Conservation (phyloP, 179 eudicot genomes). For the Amaranthus tricolor region DNA sequence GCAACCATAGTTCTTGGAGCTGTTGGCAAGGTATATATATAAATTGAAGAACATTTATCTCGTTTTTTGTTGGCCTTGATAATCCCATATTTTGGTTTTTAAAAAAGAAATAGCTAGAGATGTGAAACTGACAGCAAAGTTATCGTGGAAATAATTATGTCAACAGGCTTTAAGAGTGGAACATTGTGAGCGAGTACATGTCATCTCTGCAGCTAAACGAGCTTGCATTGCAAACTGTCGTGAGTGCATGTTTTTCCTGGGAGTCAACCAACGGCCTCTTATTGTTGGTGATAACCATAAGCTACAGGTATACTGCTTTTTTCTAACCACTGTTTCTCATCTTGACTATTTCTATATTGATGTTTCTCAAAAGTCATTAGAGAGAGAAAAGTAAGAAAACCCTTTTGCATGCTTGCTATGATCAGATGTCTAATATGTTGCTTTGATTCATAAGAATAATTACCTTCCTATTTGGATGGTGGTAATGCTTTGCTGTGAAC, state of each 20-base stretch:
- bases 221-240: slow-evolving; percentile 96
- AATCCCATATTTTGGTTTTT: background rate
- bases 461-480: too few relatives aligned
- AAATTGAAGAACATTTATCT: background rate
- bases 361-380: too few relatives aligned
- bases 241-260: slow-evolving; percentile 60
- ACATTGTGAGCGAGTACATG: slow-evolving; percentile 97
- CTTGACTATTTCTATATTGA: background rate
- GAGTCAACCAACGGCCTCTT: slow-evolving; percentile 47
- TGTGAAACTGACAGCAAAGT: slow-evolving; percentile 20
- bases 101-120: background rate
- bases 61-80: background rate
- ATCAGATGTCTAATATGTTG: too few relatives aligned
- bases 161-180: slow-evolving; percentile 84
- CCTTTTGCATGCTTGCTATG: too few relatives aligned
- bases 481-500: too few relatives aligned
- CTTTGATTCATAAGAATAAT: too few relatives aligned
- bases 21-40: slow-evolving; percentile 80
- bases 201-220: slow-evolving; percentile 80
- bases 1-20: slow-evolving; percentile 95
- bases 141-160: slow-evolving; percentile 8
- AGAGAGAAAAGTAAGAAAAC: too few relatives aligned
- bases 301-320: slow-evolving; percentile 36
- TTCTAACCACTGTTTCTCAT: background rate
- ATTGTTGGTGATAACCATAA: slow-evolving; percentile 54